A percentile compares a stretch with the other conserved stretches of the same genome.
Conservation (phyloP, 768 basidiomycete genomes). For the Tremella fuciformis region DNA sequence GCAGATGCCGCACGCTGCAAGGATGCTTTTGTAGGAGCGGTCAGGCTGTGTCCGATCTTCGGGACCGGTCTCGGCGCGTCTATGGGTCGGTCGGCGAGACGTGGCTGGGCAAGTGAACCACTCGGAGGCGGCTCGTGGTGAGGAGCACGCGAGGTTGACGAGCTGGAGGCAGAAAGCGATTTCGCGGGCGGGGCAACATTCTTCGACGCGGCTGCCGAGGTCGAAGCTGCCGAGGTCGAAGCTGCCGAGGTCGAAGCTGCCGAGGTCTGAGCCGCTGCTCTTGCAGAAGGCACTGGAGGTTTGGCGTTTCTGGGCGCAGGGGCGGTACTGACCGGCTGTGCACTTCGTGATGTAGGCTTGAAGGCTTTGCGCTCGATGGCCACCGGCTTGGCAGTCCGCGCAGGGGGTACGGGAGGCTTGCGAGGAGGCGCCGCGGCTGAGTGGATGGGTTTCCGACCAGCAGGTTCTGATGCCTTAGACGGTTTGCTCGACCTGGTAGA, state of each 20-base stretch:
- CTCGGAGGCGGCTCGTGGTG: too few species aligned
- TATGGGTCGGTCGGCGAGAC: background rate
- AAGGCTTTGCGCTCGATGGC: constrained; percentile 18
- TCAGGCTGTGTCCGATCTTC: background rate
- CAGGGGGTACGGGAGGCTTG: constrained; percentile 5
- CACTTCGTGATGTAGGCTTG: constrained; percentile 18
- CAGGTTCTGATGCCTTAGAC: too few species aligned
- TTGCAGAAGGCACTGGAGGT: background rate
- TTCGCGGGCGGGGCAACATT: too few species aligned
- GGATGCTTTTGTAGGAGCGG: constrained; percentile 12
- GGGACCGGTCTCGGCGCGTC: background rate
- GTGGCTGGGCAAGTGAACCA: too few species aligned
- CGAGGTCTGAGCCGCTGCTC: background rate
- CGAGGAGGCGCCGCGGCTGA: background rate
- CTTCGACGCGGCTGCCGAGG: background rate
- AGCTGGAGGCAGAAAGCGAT: too few species aligned
- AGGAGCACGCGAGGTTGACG: too few species aligned
- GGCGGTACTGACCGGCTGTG: constrained; percentile 1
- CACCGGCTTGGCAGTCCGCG: background rate
- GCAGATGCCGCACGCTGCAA: background rate
- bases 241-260: background rate
- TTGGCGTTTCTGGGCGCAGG: background rate
- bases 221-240: background rate
- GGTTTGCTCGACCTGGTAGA: background rate
- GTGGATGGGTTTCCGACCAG: too few species aligned